Base-by-base conservation (phyloP, 257 asterid species). In the Hygrophila difformis region DNA sequence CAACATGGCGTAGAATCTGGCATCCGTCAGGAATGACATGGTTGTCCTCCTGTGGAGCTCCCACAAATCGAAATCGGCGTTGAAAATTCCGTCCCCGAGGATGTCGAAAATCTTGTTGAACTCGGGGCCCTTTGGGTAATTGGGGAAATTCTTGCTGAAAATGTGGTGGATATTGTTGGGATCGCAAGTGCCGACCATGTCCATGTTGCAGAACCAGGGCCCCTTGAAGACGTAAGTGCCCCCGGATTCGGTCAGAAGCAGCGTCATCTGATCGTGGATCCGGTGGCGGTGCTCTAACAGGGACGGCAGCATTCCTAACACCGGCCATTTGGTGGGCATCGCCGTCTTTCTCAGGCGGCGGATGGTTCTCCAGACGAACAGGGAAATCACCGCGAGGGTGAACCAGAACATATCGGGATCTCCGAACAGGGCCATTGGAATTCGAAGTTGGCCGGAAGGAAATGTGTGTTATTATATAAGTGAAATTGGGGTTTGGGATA, bases 131-230 rank as follows among this genome's bases (percentile, higher is more conserved):
- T 75, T 75, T 0, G 72, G 77, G 23, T 62, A 74, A 54, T 66
- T 74, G 2, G 72, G n/a, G 69, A 74, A 74, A 22, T 70, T 67
- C 16, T 39, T 57, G 75, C 69, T 71, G 56, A 67, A 26, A n/a
- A 75, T 36, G 26, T 75, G 61, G 62, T 71, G 74, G 56, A 75
- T 44, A 31, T 71, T 75, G 2, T 69, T 67, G 1, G 79, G 84
- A 13, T 75, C 84, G 41, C 61, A 4, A 2, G 83, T 75, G 49
- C 71, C 12, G 4, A 75, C 5, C 71, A 71, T 64, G 58, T 65
- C 53, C 9, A 56, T 12, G 68, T 59, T 65, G 2, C 45, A 41
- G 2, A 71, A 41, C 72, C 62, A 48, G 9, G 71, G 74, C 5
- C 79, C 84, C 18, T 28, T 22, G 23, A 59, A 10, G 0, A 7